Conservation (phyloP, 768 basidiomycete genomes). For the Tephrocybe sp. region DNA sequence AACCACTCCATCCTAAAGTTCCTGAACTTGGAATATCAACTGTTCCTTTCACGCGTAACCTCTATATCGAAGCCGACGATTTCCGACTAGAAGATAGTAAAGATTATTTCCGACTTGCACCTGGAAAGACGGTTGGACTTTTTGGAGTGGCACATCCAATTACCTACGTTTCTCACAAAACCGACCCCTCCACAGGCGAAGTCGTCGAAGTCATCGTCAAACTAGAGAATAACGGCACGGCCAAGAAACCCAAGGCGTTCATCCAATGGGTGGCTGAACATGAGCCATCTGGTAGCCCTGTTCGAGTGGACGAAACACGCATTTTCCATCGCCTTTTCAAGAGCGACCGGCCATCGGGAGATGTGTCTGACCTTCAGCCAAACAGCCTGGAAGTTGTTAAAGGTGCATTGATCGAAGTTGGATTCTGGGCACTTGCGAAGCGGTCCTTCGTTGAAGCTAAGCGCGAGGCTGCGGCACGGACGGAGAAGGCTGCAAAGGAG, state of each 20-base stretch:
- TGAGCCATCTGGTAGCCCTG: constrained; percentile 72
- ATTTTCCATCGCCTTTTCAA: constrained; percentile 94
- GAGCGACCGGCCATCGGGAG: constrained; percentile 83
- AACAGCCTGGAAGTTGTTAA: constrained; percentile 77
- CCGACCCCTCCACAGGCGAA: constrained; percentile 65
- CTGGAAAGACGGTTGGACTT: constrained; percentile 95
- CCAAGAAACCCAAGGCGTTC: constrained; percentile 86
- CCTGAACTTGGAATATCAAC: constrained; percentile 79
- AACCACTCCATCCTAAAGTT: constrained; percentile 92
- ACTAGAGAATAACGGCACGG: constrained; percentile 64
- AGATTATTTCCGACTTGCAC: constrained; percentile 97
- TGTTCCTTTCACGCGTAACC: constrained; percentile 81
- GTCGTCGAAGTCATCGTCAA: constrained; percentile 79
- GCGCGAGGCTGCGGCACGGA: constrained; percentile 60
- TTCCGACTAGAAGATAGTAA: constrained; percentile 89
- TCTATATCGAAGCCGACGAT: constrained; percentile 93
- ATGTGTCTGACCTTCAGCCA: constrained; percentile 84
- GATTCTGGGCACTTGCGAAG: constrained; percentile 84
- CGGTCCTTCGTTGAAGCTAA: constrained; percentile 61
- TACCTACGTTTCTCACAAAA: constrained; percentile 88
- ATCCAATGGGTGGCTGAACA: constrained; percentile 98
- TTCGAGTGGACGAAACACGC: constrained; percentile 83
- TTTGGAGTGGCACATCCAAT: constrained; percentile 93
- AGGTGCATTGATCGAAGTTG: constrained; percentile 83
- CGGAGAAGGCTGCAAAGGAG: constrained; percentile 54